A percentile compares a stretch with the other conserved stretches of the same genome.
phyloP scores from a whole-genome alignment of 257 asterid genomes.

The Solanum piurae region DNA sequence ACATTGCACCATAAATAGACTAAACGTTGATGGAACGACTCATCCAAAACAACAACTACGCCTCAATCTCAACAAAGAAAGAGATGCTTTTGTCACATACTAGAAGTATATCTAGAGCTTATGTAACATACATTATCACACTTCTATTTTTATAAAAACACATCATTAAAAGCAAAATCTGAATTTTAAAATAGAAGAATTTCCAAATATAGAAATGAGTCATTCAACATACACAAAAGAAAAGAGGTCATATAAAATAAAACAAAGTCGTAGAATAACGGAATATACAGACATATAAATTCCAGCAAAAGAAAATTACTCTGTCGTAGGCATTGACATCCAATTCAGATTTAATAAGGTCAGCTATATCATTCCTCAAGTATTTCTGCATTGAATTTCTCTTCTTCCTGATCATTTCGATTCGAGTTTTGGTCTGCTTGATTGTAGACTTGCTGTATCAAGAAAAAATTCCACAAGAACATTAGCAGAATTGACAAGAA shows the following conservation, averaged over 20 bases:
- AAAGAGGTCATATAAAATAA: too few relatives aligned
- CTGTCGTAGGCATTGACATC: conserved; percentile 59
- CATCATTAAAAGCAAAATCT: neutral
- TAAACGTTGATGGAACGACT: neutral
- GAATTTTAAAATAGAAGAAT: neutral
- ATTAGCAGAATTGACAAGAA: neutral
- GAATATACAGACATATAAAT: neutral
- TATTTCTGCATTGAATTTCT: conserved; percentile 69
- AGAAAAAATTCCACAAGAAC: neutral
- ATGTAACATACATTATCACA: neutral
- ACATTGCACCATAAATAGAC: neutral
- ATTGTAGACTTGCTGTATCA: conserved; percentile 54
- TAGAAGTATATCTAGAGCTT: neutral
- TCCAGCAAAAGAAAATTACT: conserved; percentile 21
- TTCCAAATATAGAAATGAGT: neutral
- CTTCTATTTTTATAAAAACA: neutral
- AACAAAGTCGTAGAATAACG: neutral
- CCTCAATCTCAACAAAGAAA: neutral
- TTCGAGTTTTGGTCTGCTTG: conserved; percentile 41
- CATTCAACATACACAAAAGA: neutral
- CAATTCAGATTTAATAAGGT: conserved; percentile 51
- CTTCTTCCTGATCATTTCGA: conserved; percentile 54
- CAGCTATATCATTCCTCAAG: conserved; percentile 63
- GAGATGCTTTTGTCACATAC: neutral
- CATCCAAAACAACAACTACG: neutral